Evolutionary conservation across 192 early-diverging fungal genomes (phyloP).

Genomic region (Backusella liffmaniae): DNA sequence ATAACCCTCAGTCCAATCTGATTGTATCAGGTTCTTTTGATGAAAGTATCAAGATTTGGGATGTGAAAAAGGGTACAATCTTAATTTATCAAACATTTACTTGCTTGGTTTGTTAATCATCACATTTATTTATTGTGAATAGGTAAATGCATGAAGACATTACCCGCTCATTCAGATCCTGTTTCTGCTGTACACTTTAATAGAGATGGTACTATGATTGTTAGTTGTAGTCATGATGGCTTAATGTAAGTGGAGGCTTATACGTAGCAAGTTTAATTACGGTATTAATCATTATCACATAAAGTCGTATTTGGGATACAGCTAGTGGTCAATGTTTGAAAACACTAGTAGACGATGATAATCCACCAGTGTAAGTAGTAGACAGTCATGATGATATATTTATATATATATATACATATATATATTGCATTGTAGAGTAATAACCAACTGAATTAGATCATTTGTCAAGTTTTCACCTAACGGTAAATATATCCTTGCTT

Average conservation of each 20-base stretch:
- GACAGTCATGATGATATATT: not conserved
- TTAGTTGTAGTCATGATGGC: conserved; percentile 92
- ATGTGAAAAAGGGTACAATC: conserved; percentile 74
- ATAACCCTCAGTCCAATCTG: conserved; percentile 89
- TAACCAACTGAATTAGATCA: conserved; percentile 46
- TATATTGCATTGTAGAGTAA: not conserved
- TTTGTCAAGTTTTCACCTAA: conserved; percentile 99
- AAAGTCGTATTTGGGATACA: conserved; percentile 97
- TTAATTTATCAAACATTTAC: too few species aligned
- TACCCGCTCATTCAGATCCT: conserved; percentile 95
- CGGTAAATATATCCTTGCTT: conserved; percentile 96
- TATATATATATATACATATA: not conserved
- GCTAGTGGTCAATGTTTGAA: conserved; percentile 97
- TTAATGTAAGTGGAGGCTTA: conserved; percentile 66
- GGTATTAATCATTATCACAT: not conserved
- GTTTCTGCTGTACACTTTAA: conserved; percentile 96
- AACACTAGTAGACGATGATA: conserved; percentile 94
- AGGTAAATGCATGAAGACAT: conserved; percentile 87
- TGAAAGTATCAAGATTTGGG: conserved; percentile 96
- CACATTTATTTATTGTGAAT: not conserved
- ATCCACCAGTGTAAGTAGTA: conserved; percentile 81
- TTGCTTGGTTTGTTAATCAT: too few species aligned
- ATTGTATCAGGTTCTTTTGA: conserved; percentile 98
- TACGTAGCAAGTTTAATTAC: not conserved
- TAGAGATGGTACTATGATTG: conserved; percentile 95